Evolutionary conservation across 1,284 basidiomycete species (phyloP), one percentile per base, ranked within the genome.

Genomic region (Cutaneotrichosporon curvatum): DNA sequence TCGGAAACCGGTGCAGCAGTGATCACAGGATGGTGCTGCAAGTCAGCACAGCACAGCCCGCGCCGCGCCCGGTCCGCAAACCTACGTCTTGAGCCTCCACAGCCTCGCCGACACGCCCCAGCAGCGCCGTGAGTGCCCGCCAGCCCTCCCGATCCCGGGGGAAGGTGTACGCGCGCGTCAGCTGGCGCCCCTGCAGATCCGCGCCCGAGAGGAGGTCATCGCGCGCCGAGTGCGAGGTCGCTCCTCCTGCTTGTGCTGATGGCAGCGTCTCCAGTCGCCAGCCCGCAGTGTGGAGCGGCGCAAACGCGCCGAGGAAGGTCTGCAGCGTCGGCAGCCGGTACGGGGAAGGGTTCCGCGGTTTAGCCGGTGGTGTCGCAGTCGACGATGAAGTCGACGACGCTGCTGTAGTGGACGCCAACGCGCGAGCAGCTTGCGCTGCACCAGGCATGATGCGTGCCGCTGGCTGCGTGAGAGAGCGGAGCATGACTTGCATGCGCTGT

Each of bases 11-110:
- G 60, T 6, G 50, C 51, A 7, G 66, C 55, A 15, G 48, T 43
- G 14, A 67, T 57, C 0, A 47, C 54, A 0, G 67, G 67, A 36
- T 69, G 67, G 56, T 69, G 67, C 67, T 68, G 45, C 18, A 28
- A 14, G 40, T 45, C 39, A 47, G 39, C 21, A 30, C 19, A 5
- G 41, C 21, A 21, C 31, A 9, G 21, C 11, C 37, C 22, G 11
- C 2, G 11, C 15, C 32, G 19, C 38, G 25, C 14, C 12, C 33
- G 18, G 10, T 18, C 38, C 37, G 6, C 25, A 14, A 22, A 58
- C 64, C 51, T 47, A 66, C 64, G 47, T 66, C 62, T 28, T 63
- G 45, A 1, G 50, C 45, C 38, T 61, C 59, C 8, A 59, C 49
- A 0, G 53, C 47, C 37, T 55, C 33, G 3, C 50, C 51, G 7